phyloP scores from a whole-genome alignment of 148 eudicot species.

The Camellia granthamiana region DNA sequence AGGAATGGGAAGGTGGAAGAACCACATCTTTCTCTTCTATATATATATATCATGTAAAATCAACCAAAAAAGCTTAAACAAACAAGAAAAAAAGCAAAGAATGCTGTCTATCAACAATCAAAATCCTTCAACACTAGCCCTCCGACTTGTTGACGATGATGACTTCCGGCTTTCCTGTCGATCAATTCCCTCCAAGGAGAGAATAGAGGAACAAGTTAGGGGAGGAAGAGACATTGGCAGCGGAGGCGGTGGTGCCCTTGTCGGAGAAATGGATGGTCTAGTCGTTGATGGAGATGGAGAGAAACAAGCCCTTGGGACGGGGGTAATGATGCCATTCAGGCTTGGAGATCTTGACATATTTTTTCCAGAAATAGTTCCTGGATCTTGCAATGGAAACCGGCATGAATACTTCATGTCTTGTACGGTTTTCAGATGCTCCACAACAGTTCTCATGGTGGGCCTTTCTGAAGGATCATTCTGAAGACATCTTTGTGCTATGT shows the following conservation, averaged over 20 bases:
- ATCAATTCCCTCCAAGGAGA: constrained; percentile 48
- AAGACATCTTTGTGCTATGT: constrained; percentile 80
- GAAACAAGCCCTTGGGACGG: constrained; percentile 42
- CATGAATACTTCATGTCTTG: constrained; percentile 78
- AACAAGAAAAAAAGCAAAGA: constrained; percentile 23
- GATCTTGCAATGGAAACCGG: constrained; percentile 83
- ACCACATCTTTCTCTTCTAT: constrained; percentile 18
- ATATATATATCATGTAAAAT: constrained; percentile 15
- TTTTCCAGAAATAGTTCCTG: constrained; percentile 49
- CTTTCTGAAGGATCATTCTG: constrained; percentile 90
- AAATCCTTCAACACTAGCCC: constrained; percentile 83
- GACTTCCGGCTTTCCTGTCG: constrained; percentile 49
- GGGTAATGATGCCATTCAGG: constrained; percentile 48
- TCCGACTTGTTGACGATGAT: constrained; percentile 44
- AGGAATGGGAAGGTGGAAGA: not conserved
- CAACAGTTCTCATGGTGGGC: constrained; percentile 85
- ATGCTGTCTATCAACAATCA: constrained; percentile 47
- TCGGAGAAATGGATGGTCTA: constrained; percentile 37
- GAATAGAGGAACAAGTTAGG: constrained; percentile 49
- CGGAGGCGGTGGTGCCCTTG: constrained; percentile 20
- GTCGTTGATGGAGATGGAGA: constrained; percentile 52
- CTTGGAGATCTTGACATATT: constrained; percentile 78
- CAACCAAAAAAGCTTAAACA: constrained; percentile 11
- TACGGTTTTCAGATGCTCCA: constrained; percentile 58
- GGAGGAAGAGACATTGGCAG: constrained; percentile 50